A percentile compares a stretch with the other conserved stretches of the same genome.
Conservation (phyloP, 176 grass and related monocot genomes). For the Ananas comosus region DNA sequence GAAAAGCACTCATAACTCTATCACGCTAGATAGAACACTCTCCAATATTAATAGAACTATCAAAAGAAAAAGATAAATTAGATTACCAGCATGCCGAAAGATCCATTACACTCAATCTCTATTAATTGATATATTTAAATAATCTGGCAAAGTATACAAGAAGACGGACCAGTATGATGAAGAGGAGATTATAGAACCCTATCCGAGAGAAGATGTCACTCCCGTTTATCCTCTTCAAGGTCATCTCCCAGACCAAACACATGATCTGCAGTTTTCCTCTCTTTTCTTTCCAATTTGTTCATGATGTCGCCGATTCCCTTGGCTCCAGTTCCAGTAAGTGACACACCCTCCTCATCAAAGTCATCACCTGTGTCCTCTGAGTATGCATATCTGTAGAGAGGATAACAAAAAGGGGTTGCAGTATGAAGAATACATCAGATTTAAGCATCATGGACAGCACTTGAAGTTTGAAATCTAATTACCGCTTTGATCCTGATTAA, state of each 20-base stretch:
- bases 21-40: too few relatives aligned
- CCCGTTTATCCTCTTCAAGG: slow-evolving; percentile 78
- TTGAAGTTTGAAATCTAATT: too few relatives aligned
- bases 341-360: slow-evolving; percentile 79
- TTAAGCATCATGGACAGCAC: not conserved
- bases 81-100: too few relatives aligned
- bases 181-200: slow-evolving; percentile 24
- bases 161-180: slow-evolving; percentile 48
- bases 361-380: slow-evolving; percentile 81
- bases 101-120: too few relatives aligned
- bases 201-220: slow-evolving; percentile 30
- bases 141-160: not conserved
- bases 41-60: too few relatives aligned
- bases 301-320: slow-evolving; percentile 86
- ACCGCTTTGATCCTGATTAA: not conserved
- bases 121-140: not conserved
- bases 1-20: too few relatives aligned
- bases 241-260: slow-evolving; percentile 44
- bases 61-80: too few relatives aligned
- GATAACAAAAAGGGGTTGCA: not conserved
- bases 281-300: slow-evolving; percentile 56
- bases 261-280: slow-evolving; percentile 38
- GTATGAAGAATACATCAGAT: not conserved
- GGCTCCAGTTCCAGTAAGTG: slow-evolving; percentile 59
- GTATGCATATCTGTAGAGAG: slow-evolving; percentile 70